Base-by-base conservation (phyloP, 495 filamentous ascomycete species). In the Penicillium coffeae region DNA sequence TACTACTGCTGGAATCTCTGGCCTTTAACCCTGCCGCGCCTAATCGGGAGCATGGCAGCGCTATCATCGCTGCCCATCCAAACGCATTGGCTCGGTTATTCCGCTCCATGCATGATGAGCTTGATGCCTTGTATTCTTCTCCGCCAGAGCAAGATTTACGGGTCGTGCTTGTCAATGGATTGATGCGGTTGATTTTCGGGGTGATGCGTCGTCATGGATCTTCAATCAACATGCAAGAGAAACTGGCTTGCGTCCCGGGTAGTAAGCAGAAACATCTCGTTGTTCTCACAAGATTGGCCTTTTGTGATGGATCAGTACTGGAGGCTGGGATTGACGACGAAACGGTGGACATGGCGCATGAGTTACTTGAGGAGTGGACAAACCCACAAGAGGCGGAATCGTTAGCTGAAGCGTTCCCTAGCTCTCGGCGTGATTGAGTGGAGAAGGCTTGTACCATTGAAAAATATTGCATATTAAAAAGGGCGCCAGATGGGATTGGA, bases 371-470 rank as follows among this genome's bases (percentile, higher is more conserved):
- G 55, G 74, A 77, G 43, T 76, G 76, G 55, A 73, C 87, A 19
- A 86, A 78, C 54, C 83, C 83, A 7, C 80, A 89, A 53, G 86
- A 89, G 63, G 85, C 83, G 2, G 83, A 86, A 62, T 82, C 75
- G 5, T 63, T 89, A 21, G 66, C 79, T 13, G 69, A 69, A 27
- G 80, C 76, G 20, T 87, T 84, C 61, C 72, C 69, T 8, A 75
- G 65, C 48, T 67, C 69, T 15, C 62, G 64, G 34, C 54, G 59
- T 37, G 64, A 69, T 9, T 64, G 15, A 48, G 13, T 18, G 4
- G 19, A 18, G 8, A 5, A 38, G 14, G 33, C 27, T 40, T 34
- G 37, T 32, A 40, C 22, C 13, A 21, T 27, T 38, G 30, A 42
- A 10, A 12, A 45, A 45, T 19, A 15, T 39, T 46, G 51, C 47